A percentile compares a stretch with the other conserved stretches of the same genome.
phyloP scores from a whole-genome alignment of 352 stramenopile genomes.

The Pythium diclinum region DNA sequence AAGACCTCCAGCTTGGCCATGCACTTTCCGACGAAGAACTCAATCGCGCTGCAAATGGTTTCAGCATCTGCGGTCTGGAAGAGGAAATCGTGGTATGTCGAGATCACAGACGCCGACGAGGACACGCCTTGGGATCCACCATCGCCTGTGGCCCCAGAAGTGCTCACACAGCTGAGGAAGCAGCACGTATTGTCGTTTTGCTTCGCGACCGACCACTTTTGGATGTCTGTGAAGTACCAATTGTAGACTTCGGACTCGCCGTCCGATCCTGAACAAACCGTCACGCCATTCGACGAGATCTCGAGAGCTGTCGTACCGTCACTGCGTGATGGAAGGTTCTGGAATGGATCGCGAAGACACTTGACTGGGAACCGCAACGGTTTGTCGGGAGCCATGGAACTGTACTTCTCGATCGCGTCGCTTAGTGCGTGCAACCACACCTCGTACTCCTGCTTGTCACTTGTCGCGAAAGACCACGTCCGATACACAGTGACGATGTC shows the following conservation, averaged over 20 bases:
- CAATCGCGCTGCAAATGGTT: constrained; percentile 58
- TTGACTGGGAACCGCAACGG: constrained; percentile 48
- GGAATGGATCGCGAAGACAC: constrained; percentile 32
- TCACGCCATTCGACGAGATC: constrained; percentile 59
- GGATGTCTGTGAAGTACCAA: constrained; percentile 81
- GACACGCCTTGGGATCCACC: not conserved
- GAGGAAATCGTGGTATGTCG: constrained; percentile 45
- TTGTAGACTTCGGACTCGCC: constrained; percentile 47
- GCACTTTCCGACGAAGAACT: constrained; percentile 79
- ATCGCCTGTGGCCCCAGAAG: not conserved
- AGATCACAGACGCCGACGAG: not conserved
- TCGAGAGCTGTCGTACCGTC: constrained; percentile 51
- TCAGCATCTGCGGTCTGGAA: constrained; percentile 55
- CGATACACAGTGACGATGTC: constrained; percentile 76
- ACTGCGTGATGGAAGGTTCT: constrained; percentile 31
- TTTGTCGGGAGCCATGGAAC: constrained; percentile 50
- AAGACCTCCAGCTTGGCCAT: constrained; percentile 71
- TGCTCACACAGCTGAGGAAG: constrained; percentile 43
- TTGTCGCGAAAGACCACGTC: constrained; percentile 64
- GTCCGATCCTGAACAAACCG: constrained; percentile 41
- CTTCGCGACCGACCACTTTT: constrained; percentile 67
- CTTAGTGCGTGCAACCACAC: constrained; percentile 54
- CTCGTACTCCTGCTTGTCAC: constrained; percentile 47
- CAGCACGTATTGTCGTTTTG: constrained; percentile 59
- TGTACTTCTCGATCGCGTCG: constrained; percentile 52